These are phyloP conservation scores for Cronartium quercuum DNA, from an alignment of 1,284 basidiomycete genomes.

Conservation along the genomic window DNA sequence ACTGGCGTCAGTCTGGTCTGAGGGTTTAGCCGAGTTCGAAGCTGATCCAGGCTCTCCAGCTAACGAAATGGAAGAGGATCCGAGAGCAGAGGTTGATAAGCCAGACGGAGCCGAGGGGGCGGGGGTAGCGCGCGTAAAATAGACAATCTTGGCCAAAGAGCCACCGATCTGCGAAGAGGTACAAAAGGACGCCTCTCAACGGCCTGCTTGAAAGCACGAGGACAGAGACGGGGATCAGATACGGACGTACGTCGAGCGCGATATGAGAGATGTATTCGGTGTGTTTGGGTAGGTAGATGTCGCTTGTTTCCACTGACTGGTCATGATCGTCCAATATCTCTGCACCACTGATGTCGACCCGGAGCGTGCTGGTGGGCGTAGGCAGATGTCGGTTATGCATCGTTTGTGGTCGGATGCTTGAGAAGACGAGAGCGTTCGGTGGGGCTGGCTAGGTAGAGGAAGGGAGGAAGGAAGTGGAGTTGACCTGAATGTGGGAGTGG, in stretches of 20 bases:
- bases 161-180: conserved; percentile 70
- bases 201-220: no score
- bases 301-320: conserved; percentile 47
- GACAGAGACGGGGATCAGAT: conserved; percentile 52
- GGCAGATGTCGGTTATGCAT: conserved; percentile 17
- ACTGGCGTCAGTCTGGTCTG: conserved; percentile 36
- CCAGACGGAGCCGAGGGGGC: conserved; percentile 60
- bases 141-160: conserved; percentile 95
- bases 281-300: conserved; percentile 90
- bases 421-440: no score
- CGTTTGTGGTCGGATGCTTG: neutral
- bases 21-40: conserved; percentile 20
- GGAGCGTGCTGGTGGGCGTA: conserved; percentile 19
- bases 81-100: conserved; percentile 5
- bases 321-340: conserved; percentile 28
- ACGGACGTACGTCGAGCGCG: conserved; percentile 61
- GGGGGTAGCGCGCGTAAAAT: conserved; percentile 79
- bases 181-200: no score
- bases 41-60: neutral
- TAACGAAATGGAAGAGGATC: conserved; percentile 4
- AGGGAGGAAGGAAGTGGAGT: no score
- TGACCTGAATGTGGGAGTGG: no score
- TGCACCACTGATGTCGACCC: conserved; percentile 26
- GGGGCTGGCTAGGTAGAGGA: no score
- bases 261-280: conserved; percentile 57